phyloP scores from a whole-genome alignment of 345 rosid genomes.

The Citrus trifoliata region DNA sequence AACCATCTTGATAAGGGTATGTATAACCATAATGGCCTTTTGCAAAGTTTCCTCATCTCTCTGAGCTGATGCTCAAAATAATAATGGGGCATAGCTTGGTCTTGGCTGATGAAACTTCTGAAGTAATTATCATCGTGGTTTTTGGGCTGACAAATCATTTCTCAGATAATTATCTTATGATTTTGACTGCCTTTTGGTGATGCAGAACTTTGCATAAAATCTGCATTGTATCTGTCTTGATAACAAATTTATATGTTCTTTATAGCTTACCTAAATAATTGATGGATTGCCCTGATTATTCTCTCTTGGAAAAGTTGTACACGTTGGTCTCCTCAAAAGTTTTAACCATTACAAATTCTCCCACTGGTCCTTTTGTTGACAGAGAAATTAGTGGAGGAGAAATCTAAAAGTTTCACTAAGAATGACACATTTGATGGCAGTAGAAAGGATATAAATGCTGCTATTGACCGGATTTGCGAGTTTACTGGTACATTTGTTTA shows the following conservation, averaged over 20 bases:
- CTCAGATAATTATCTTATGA: not conserved
- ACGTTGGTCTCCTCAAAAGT: not conserved
- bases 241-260: not conserved
- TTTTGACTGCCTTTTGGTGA: not conserved
- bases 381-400: constrained; percentile 67
- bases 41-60: not conserved
- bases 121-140: not conserved
- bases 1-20: not conserved
- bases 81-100: not conserved
- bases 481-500: constrained; percentile 61
- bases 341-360: not conserved
- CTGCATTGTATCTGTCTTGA: not conserved
- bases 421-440: constrained; percentile 87
- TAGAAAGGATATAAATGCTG: constrained; percentile 83
- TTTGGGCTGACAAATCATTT: not conserved
- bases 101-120: not conserved
- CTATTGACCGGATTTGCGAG: constrained; percentile 82
- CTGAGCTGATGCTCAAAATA: not conserved
- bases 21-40: not conserved
- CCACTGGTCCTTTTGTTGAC: constrained; percentile 8
- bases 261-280: not conserved
- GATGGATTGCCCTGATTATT: not conserved
- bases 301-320: not conserved
- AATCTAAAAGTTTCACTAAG: constrained; percentile 60
- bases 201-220: not conserved